phyloP scores from a whole-genome alignment of 176 grass and related monocot species.

The Tuctoria greenei region DNA sequence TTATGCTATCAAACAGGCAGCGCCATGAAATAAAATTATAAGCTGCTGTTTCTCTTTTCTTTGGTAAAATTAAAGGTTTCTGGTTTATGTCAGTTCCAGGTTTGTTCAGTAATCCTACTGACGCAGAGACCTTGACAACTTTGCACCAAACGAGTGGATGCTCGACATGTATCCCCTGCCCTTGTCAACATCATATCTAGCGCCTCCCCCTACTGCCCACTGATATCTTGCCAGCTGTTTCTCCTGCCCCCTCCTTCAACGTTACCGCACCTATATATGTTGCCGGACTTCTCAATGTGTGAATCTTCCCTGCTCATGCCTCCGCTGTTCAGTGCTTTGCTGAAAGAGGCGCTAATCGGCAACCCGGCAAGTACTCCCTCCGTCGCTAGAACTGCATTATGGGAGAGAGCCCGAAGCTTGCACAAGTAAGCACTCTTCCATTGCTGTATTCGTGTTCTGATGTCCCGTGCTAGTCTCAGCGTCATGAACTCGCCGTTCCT shows the following conservation, averaged over 20 bases:
- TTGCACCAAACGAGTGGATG: not conserved
- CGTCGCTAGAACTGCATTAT: constrained; percentile 13
- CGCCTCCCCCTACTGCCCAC: not conserved
- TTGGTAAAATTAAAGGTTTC: not conserved
- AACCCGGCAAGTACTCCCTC: not conserved
- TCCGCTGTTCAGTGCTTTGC: constrained; percentile 4
- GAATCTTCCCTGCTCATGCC: constrained; percentile 10
- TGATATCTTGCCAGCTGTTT: not conserved
- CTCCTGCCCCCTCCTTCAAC: constrained; percentile 25
- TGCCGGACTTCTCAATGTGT: constrained; percentile 5
- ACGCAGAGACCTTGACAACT: constrained; percentile 10
- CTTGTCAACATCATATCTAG: constrained; percentile 33
- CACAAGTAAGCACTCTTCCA: constrained; percentile 40
- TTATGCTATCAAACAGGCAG: too few species aligned
- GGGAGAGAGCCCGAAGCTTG: constrained; percentile 38
- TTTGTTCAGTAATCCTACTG: not conserved
- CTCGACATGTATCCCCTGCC: constrained; percentile 22
- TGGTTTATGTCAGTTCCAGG: constrained; percentile 1
- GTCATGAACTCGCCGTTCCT: not conserved
- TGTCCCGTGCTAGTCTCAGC: not conserved
- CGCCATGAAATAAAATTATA: too few species aligned
- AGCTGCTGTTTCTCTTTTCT: not conserved
- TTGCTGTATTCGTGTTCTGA: not conserved
- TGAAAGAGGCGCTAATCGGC: not conserved
- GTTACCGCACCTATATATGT: constrained; percentile 55